Conservation (phyloP, 2,329 filamentous ascomycete species). For the Sporothrix curviconia region DNA sequence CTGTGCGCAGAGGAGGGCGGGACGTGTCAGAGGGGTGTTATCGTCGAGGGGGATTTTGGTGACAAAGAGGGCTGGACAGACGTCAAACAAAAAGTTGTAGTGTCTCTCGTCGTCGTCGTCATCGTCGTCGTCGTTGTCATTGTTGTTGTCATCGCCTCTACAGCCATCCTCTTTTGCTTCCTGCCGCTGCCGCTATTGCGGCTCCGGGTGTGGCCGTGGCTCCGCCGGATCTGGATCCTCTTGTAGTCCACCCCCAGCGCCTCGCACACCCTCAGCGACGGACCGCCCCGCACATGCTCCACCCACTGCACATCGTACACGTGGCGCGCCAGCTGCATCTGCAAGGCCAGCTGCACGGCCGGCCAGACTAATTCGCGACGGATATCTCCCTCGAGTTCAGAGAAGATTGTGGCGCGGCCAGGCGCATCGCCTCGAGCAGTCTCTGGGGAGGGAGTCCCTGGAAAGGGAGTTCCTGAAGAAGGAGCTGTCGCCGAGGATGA, state of each 20-base stretch:
- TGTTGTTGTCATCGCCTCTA: too few species aligned
- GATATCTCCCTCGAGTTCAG: background rate
- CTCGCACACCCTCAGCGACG: background rate
- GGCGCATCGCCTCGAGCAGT: too few species aligned
- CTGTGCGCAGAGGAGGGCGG: background rate
- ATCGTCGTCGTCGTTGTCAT: background rate
- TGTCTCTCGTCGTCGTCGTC: background rate
- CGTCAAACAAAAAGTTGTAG: conserved; percentile 1
- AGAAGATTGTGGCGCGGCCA: background rate
- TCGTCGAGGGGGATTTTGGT: background rate
- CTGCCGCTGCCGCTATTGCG: too few species aligned
- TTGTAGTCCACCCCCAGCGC: background rate
- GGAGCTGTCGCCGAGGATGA: too few species aligned
- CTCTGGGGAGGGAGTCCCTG: too few species aligned
- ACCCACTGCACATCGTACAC: background rate
- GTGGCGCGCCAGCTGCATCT: background rate
- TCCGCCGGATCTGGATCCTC: background rate
- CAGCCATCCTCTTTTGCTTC: too few species aligned
- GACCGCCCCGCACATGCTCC: background rate
- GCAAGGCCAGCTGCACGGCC: background rate
- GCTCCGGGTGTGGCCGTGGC: too few species aligned
- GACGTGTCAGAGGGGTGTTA: background rate
- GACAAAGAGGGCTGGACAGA: background rate
- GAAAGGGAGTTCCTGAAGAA: too few species aligned
- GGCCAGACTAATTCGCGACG: background rate